Evolutionary conservation across 345 rosid genomes (phyloP), one percentile per base, ranked within the genome.

Genomic region (Barbarea vulgaris): DNA sequence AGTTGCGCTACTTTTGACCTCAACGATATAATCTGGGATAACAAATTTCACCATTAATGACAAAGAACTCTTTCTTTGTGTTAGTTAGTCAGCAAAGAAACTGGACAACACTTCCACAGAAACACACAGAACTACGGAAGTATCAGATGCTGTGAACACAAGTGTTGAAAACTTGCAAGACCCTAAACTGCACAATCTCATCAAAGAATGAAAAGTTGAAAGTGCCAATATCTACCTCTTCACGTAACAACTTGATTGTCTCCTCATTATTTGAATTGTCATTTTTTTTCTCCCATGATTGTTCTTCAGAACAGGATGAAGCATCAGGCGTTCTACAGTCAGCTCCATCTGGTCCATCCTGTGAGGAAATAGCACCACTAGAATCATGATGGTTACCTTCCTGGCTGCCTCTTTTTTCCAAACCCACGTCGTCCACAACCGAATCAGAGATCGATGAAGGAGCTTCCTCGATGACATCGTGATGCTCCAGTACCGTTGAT

Each of bases 1-100:
- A 95, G 71, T 63, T 87, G 85, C 9, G 81, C 88, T 70, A 95
- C 56, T 83, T 87, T 92, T 69, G 85, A 88, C 84, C 80, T 91
- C 42, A 92, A 77, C 58, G 79, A 74, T 63, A 81, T 74, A 60
- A 95, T 83, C 99, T 95, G 88, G 72, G 79, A 81, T 60, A 62
- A 53, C 39, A 24, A 62, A 75, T 46, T 12, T 10, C 66, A 42
- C 13, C 31, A 34, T 39, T 37, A 69, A 5, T 47, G 21, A 22
- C 7, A 70, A 60, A 27, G n/a, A 34, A 25, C 22, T 67, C 9
- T 30, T 5, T 50, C 11, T 52, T 17, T 63, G 14, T 27, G 28
- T 47, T 11, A 48, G 25, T 48, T 70, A 39, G 30, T 18, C 50
- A 48, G 33, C 17, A 58, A 74, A 56, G 30, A 58, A 34, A 58